Evolutionary conservation across 768 basidiomycete species (phyloP), one percentile per base, ranked within the genome.

Genomic region (Rubroboletus pulcherrimus): DNA sequence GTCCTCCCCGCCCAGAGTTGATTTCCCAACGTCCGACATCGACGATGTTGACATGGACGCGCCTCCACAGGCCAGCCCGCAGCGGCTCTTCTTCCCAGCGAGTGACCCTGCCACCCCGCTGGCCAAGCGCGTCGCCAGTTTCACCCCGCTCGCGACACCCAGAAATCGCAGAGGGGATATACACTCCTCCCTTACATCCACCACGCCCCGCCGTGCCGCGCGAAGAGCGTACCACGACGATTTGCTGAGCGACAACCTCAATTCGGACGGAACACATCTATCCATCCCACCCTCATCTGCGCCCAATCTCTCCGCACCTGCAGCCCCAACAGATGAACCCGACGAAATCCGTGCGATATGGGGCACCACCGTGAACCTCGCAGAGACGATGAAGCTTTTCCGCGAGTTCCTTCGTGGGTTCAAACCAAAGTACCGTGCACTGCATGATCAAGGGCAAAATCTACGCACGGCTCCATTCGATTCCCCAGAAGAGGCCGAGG

Each of bases 301-400:
- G 12, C 76, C 74, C 29, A 73, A 73, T 51, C 81, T 85, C 40
- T 89, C 87, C 51, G 89, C 79, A 7, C 84, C 80, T 15, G 80
- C 76, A 30, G 78, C 70, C 1, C 83, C 81, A 14, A 83, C 81
- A 12, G 89, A 87, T 57, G 86, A 87, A 52, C 87, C 87, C 0
- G 90, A 91, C 54, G 91, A 91, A 61, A 89, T 93, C 49, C 81
- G 91, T 52, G 93, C 93, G 24, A 92, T 99, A 57, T 99, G 97
- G 96, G 97, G 97, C 31, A 99, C 97, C 0, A 95, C 92, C 2
- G 94, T 99, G 64, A 90, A 91, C 61, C 79, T 99, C 29, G 81
- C 85, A 4, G 90, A 96, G 69, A 89, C 91, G 12, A 97, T 98
- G 91, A 87, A 86, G 64, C 73, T 87, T 19, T 98, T 98, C 75